phyloP scores from a whole-genome alignment of 768 basidiomycete genomes.

The Chalciporus sphaerocephalus region DNA sequence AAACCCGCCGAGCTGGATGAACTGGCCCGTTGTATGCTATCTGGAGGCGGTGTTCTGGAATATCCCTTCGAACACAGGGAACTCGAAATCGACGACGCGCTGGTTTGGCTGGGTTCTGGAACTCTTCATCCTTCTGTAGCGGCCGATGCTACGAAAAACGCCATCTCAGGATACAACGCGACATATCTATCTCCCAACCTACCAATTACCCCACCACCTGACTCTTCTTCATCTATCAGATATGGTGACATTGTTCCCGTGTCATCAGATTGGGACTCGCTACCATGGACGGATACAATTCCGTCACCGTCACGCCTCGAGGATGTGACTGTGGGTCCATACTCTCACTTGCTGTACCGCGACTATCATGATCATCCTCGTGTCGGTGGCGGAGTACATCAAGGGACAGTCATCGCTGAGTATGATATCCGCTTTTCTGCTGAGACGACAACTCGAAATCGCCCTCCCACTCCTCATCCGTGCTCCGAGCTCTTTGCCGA shows the following conservation, averaged over 20 bases:
- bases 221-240: conserved; percentile 19
- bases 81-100: not conserved
- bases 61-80: not conserved
- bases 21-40: not conserved
- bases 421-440: not conserved
- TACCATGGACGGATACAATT: not conserved
- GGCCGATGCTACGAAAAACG: conserved; percentile 7
- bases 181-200: conserved; percentile 5
- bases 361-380: not conserved
- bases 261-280: not conserved
- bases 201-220: conserved; percentile 14
- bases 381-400: not conserved
- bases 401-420: not conserved
- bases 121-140: not conserved
- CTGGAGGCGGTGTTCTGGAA: not conserved
- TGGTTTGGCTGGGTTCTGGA: conserved; percentile 1
- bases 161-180: not conserved
- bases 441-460: not conserved
- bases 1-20: not conserved
- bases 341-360: not conserved
- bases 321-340: conserved; percentile 2
- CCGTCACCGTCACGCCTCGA: not conserved
- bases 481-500: not conserved
- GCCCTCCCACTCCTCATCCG: not conserved
- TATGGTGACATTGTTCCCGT: not conserved